These are phyloP conservation scores for Eutrema yunnanense DNA, from an alignment of 345 rosid genomes.

Conservation along the genomic window DNA sequence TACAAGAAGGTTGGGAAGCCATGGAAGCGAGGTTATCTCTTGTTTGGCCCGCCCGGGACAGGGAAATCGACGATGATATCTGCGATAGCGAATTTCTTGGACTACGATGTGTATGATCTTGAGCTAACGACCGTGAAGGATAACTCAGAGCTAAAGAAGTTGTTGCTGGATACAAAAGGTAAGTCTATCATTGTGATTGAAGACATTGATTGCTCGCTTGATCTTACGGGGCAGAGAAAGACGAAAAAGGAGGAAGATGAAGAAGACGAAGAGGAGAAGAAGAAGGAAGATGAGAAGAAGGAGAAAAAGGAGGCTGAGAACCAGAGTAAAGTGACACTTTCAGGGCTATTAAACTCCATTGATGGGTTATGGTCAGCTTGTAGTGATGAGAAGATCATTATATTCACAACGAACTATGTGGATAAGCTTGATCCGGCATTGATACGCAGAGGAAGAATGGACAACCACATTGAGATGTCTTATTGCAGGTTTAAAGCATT, in stretches of 20 bases:
- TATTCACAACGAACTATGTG: slow-evolving; percentile 39
- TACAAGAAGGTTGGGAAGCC: slow-evolving; percentile 56
- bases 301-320: neutral
- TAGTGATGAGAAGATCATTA: slow-evolving; percentile 40
- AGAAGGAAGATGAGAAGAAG: slow-evolving; percentile 18
- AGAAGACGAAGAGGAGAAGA: neutral
- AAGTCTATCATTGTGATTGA: slow-evolving; percentile 62
- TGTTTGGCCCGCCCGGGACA: slow-evolving; percentile 40
- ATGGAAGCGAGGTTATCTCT: slow-evolving; percentile 60
- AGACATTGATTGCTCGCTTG: slow-evolving; percentile 38
- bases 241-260: slow-evolving; percentile 16
- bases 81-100: slow-evolving; percentile 60
- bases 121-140: slow-evolving; percentile 54
- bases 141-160: slow-evolving; percentile 50
- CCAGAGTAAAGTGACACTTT: slow-evolving; percentile 39
- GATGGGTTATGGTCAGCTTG: slow-evolving; percentile 56
- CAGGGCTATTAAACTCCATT: slow-evolving; percentile 43
- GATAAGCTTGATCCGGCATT: slow-evolving; percentile 49
- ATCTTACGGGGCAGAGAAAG: slow-evolving; percentile 24
- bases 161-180: slow-evolving; percentile 43
- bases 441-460: slow-evolving; percentile 52
- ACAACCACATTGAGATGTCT: slow-evolving; percentile 42
- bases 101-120: slow-evolving; percentile 69
- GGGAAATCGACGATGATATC: slow-evolving; percentile 76
- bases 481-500: slow-evolving; percentile 41